Evolutionary conservation across 2,329 filamentous ascomycete genomes (phyloP).

Genomic region (Diaporthe sp.): DNA sequence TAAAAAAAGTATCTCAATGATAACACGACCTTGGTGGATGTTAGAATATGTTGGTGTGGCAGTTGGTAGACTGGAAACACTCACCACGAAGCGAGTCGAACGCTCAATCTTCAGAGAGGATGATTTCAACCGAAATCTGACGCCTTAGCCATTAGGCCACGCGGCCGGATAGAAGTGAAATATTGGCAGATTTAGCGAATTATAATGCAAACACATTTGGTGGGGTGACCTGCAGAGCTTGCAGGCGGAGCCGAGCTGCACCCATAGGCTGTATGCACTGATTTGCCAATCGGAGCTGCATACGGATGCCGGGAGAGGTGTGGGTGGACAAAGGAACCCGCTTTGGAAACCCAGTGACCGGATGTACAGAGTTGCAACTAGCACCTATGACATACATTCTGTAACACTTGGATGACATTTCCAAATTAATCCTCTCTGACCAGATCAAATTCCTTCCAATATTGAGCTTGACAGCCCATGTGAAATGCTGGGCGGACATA

Average conservation of each 20-base stretch:
- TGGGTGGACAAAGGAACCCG: not conserved
- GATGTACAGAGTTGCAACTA: not conserved
- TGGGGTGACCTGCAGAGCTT: not conserved
- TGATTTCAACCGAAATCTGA: conserved; percentile 42
- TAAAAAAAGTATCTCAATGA: too few relatives aligned
- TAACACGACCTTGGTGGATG: too few relatives aligned
- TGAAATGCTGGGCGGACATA: not conserved
- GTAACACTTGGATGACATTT: not conserved
- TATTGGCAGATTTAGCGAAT: fast-evolving
- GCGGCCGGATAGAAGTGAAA: not conserved
- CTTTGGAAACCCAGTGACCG: not conserved
- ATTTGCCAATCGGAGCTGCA: not conserved
- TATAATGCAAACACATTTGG: not conserved
- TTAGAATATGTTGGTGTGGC: not conserved
- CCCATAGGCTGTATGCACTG: not conserved
- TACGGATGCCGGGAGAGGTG: not conserved
- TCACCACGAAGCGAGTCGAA: conserved; percentile 27
- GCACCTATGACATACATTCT: not conserved
- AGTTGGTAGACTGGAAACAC: too few relatives aligned
- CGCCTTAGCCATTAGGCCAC: conserved; percentile 44
- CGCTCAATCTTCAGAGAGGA: conserved; percentile 41
- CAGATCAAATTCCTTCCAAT: too few relatives aligned
- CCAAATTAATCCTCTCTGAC: too few relatives aligned
- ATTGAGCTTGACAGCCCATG: not conserved
- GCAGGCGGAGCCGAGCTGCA: not conserved